These are phyloP conservation scores for Fusarium tricinctum DNA, from an alignment of 2,329 filamentous ascomycete species.

Conservation along the genomic window DNA sequence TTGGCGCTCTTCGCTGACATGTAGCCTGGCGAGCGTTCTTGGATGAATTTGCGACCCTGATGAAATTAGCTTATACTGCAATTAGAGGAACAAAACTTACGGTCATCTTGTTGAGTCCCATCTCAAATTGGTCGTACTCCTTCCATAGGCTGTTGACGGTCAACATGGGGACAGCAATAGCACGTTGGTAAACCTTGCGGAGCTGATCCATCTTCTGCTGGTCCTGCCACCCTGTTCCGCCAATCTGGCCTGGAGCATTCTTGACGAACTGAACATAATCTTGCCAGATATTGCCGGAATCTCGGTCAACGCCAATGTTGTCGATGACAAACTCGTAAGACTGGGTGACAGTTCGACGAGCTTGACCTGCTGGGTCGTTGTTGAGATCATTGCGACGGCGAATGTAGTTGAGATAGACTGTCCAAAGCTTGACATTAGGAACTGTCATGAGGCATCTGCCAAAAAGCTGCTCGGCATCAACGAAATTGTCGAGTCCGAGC, in stretches of 20 bases:
- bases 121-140: conserved; percentile 97
- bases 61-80: conserved; percentile 41
- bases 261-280: conserved; percentile 97
- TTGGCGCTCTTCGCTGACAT: conserved; percentile 96
- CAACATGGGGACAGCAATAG: conserved; percentile 87
- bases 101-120: conserved; percentile 91
- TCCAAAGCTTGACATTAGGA: conserved; percentile 90
- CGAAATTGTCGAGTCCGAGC: conserved; percentile 85
- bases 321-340: conserved; percentile 94
- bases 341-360: conserved; percentile 83
- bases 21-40: conserved; percentile 92
- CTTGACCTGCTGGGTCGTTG: conserved; percentile 81
- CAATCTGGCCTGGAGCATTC: conserved; percentile 85
- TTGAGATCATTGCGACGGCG: conserved; percentile 87
- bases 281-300: conserved; percentile 90
- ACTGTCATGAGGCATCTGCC: conserved; percentile 82
- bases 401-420: conserved; percentile 94
- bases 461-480: conserved; percentile 86
- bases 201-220: conserved; percentile 97
- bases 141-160: conserved; percentile 92
- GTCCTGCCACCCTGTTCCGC: conserved; percentile 93
- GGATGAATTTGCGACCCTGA: conserved; percentile 91
- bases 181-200: conserved; percentile 91
- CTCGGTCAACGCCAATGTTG: conserved; percentile 90
- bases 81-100: conserved; percentile 62